A percentile compares a stretch with the other conserved stretches of the same genome.
Conservation (phyloP, 2,329 filamentous ascomycete genomes). For the Madurella fahalii region DNA sequence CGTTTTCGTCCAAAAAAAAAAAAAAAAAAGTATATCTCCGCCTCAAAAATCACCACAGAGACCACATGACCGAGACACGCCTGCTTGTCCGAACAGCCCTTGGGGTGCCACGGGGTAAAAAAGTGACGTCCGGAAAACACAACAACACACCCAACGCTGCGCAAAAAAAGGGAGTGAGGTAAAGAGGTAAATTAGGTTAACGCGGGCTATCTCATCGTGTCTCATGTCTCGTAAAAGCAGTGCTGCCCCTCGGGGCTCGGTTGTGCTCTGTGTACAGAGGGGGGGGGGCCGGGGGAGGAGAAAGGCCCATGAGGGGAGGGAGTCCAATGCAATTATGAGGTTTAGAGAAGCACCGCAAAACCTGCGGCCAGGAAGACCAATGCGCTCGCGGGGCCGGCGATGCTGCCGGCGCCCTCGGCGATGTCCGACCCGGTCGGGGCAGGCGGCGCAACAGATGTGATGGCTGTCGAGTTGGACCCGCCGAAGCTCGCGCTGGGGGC, state of each 20-base stretch:
- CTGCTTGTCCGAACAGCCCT: no score
- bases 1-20: neutral
- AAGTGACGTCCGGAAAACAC: no score
- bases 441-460: constrained; percentile 12
- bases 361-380: constrained; percentile 28
- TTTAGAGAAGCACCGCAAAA: constrained; percentile 28
- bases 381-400: constrained; percentile 31
- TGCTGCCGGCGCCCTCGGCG: constrained; percentile 29
- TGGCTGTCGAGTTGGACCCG: constrained; percentile 22
- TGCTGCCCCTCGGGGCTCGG: neutral
- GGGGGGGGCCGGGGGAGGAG: no score
- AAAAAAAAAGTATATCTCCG: neutral
- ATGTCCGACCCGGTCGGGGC: constrained; percentile 24
- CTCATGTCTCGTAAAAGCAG: constrained; percentile 27
- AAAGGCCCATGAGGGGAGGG: constrained; percentile 9
- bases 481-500: constrained; percentile 19
- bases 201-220: constrained; percentile 17
- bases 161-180: neutral
- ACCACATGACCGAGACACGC: no score
- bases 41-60: neutral
- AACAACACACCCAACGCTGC: neutral
- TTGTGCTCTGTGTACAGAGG: no score
- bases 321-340: constrained; percentile 21
- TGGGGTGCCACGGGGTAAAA: neutral
- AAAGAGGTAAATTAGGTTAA: constrained; percentile 1